These are phyloP conservation scores for Meyerozyma smithsonii DNA, from an alignment of 1,139 yeast genomes.

Conservation along the genomic window DNA sequence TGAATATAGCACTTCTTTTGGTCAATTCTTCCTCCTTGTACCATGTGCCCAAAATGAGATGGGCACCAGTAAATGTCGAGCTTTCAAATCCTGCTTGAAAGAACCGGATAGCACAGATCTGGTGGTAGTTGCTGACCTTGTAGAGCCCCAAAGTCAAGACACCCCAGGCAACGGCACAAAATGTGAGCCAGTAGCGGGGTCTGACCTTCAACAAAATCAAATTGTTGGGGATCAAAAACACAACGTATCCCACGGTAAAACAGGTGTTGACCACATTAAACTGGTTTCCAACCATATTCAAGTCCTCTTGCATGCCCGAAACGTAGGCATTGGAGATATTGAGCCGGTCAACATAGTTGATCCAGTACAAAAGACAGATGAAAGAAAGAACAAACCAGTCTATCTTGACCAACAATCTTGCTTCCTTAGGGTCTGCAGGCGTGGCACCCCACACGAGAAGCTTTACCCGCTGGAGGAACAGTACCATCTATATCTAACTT, in stretches of 20 bases:
- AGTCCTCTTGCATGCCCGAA: conserved; percentile 54
- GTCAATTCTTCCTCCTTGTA: conserved; percentile 47
- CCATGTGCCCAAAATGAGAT: conserved; percentile 50
- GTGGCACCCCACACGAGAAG: conserved; percentile 33
- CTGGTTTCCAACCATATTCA: conserved; percentile 46
- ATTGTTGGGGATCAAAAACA: conserved; percentile 56
- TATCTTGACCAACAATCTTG: conserved; percentile 41
- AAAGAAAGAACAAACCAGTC: conserved; percentile 55
- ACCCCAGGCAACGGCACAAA: conserved; percentile 55
- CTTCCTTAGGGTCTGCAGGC: conserved; percentile 34
- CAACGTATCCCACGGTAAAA: conserved; percentile 56
- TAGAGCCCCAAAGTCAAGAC: conserved; percentile 48
- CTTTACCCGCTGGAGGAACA: not conserved
- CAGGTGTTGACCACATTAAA: conserved; percentile 48
- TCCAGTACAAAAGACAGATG: conserved; percentile 54
- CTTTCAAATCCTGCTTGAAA: conserved; percentile 54
- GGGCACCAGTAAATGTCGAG: conserved; percentile 51
- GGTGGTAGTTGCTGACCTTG: conserved; percentile 37
- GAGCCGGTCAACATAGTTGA: conserved; percentile 41
- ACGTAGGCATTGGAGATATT: conserved; percentile 56
- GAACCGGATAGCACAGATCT: conserved; percentile 48
- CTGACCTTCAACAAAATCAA: conserved; percentile 44
- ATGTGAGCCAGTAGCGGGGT: conserved; percentile 52
- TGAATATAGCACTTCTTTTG: conserved; percentile 46
- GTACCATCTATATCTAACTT: not conserved